Base-by-base conservation (phyloP, 2,329 filamentous ascomycete species). In the Venturia effusa region DNA sequence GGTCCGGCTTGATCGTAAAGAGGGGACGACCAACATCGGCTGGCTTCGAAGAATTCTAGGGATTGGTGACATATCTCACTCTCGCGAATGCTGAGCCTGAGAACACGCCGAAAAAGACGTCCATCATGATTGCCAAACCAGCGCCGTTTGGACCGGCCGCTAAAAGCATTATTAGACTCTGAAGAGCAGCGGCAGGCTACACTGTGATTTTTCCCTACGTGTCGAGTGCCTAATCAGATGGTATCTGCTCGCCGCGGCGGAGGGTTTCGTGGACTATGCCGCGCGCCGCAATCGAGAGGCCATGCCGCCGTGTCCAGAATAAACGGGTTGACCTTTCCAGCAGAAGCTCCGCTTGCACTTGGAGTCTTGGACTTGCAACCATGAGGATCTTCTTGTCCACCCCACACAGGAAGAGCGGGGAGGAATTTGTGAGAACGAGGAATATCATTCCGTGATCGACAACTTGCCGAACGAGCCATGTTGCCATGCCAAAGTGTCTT, bases 81-180 rank as follows among this genome's bases (percentile, higher is more conserved):
- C 89, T 89, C 0, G 88, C 90, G 74, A 90, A 94, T 0, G 89
- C 89, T 39, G 86, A 87, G 0, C 89, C 90, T 0, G 88, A 90
- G 0, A 94, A 70, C 0, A 89, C 87, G 0, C 89, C 90, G 0
- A 88, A 92, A 71, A 94, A 93, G 1, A 95, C 88, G 71, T 94
- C 89, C 90, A 94, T 94, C 88, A 92, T 93, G 64, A 94, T 84
- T 0, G 88, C 79, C 48, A 94, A 73, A 0, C 83, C 90, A 1
- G 87, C 89, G 0, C 90, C 90, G 73, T 94, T 94, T 0, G 90
- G 89, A 0, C 90, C 90, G 2, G 89, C 89, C 88, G 94, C 92
- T 0, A 90, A 89, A 24, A 93, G 76, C 90, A 94, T 93, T 3
- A 92, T 88, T 0, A n/a, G n/a, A n/a, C 89, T 89, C 40, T 84